Conservation (phyloP, 2,329 filamentous ascomycete species). For the Beauveria sp. region DNA sequence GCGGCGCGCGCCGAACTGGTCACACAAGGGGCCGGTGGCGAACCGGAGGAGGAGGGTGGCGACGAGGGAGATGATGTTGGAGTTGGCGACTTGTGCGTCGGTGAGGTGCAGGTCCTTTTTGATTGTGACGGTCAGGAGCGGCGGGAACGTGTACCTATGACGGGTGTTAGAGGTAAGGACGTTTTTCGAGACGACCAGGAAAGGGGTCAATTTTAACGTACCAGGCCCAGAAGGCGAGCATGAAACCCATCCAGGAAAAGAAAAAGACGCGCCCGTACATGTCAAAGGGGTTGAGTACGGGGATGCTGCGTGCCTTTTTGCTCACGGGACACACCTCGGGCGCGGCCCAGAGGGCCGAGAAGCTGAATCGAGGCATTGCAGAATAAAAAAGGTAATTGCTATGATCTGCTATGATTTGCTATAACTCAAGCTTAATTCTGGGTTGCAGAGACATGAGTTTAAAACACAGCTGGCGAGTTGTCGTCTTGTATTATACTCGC, state of each 20-base stretch:
- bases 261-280: conserved; percentile 82
- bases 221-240: conserved; percentile 86
- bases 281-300: conserved; percentile 69
- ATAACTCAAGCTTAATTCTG: neutral
- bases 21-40: conserved; percentile 75
- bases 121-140: conserved; percentile 70
- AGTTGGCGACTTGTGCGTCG: conserved; percentile 69
- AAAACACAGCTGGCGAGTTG: neutral
- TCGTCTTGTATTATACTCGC: conserved; percentile 4
- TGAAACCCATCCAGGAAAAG: conserved; percentile 81
- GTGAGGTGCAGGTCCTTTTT: conserved; percentile 68
- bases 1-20: conserved; percentile 70
- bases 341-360: conserved; percentile 24
- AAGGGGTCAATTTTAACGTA: conserved; percentile 14
- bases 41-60: conserved; percentile 67
- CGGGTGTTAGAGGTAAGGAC: neutral
- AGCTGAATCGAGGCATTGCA: conserved; percentile 21
- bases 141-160: conserved; percentile 70
- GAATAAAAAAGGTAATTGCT: neutral
- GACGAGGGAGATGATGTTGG: conserved; percentile 76
- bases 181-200: no score
- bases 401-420: neutral
- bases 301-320: conserved; percentile 72
- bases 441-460: neutral
- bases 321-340: conserved; percentile 80